Evolutionary conservation across 495 filamentous ascomycete genomes (phyloP).

Genomic region (Elasticomyces elasticus): DNA sequence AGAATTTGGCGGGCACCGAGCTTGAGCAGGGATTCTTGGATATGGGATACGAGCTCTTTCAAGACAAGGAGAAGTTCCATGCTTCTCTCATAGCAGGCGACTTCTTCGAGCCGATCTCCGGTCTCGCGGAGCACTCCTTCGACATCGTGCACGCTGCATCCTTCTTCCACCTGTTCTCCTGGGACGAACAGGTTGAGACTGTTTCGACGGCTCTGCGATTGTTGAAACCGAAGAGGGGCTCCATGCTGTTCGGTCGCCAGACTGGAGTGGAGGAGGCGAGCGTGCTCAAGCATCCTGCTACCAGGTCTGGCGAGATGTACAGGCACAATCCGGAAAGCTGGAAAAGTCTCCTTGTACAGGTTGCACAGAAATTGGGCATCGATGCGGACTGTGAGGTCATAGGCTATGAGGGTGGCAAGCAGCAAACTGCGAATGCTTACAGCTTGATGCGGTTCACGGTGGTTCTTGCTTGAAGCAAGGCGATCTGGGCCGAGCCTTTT

Average conservation of each 20-base stretch:
- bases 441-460: neutral
- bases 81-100: constrained; percentile 23
- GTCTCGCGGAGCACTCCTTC: constrained; percentile 12
- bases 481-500: too few species aligned
- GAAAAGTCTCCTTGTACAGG: neutral
- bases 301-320: constrained; percentile 3
- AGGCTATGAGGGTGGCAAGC: neutral
- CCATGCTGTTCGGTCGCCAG: constrained; percentile 15
- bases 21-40: constrained; percentile 21
- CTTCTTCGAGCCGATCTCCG: constrained; percentile 18
- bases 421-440: neutral
- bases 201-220: constrained; percentile 4
- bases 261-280: constrained; percentile 9
- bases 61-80: constrained; percentile 23
- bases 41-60: constrained; percentile 32
- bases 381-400: neutral
- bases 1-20: constrained; percentile 29
- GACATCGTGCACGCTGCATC: constrained; percentile 24
- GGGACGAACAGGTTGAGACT: constrained; percentile 25
- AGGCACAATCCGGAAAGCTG: constrained; percentile 5
- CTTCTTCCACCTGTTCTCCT: constrained; percentile 34
- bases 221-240: constrained; percentile 1
- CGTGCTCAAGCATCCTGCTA: neutral
- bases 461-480: too few species aligned
- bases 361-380: neutral